Conservation (phyloP, 1,284 basidiomycete species). For the Cryptococcus maquisensis region DNA sequence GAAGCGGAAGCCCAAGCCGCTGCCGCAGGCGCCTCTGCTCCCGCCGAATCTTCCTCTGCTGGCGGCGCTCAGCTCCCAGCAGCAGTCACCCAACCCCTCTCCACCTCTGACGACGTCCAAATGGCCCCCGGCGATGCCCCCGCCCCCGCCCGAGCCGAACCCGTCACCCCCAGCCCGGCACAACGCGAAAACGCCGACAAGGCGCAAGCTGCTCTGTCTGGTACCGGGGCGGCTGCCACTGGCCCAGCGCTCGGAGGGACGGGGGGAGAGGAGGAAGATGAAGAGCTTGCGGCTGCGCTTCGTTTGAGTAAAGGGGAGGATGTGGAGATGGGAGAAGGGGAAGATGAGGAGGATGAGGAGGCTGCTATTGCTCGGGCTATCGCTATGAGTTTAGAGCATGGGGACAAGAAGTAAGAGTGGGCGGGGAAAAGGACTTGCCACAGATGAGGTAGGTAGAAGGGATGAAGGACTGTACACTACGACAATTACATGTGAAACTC, state of each 20-base stretch:
- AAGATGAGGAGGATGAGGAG: slow-evolving; percentile 53
- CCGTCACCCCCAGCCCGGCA: neutral
- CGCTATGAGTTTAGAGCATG: slow-evolving; percentile 57
- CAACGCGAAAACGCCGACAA: neutral
- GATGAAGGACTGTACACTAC: too few relatives aligned
- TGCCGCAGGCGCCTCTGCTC: slow-evolving; percentile 40
- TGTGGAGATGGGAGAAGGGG: slow-evolving; percentile 28
- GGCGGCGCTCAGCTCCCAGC: neutral
- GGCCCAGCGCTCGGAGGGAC: slow-evolving; percentile 16
- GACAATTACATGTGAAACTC: too few relatives aligned
- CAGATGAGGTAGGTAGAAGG: neutral
- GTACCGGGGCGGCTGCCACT: neutral
- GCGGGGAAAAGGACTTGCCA: neutral
- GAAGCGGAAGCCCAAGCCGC: slow-evolving; percentile 73
- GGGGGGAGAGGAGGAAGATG: slow-evolving; percentile 40
- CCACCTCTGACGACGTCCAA: slow-evolving; percentile 20
- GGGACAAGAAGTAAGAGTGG: slow-evolving; percentile 9
- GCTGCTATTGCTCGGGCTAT: slow-evolving; percentile 62
- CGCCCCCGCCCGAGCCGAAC: too few relatives aligned
- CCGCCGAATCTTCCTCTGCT: neutral
- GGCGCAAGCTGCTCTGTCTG: neutral
- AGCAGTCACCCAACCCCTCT: slow-evolving; percentile 12
- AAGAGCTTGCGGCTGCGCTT: slow-evolving; percentile 40
- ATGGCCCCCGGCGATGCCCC: slow-evolving; percentile 22
- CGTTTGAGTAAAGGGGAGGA: slow-evolving; percentile 42